A percentile compares a stretch with the other conserved stretches of the same genome.
phyloP scores from a whole-genome alignment of 1,139 yeast species.

The Geotrichum reessii region DNA sequence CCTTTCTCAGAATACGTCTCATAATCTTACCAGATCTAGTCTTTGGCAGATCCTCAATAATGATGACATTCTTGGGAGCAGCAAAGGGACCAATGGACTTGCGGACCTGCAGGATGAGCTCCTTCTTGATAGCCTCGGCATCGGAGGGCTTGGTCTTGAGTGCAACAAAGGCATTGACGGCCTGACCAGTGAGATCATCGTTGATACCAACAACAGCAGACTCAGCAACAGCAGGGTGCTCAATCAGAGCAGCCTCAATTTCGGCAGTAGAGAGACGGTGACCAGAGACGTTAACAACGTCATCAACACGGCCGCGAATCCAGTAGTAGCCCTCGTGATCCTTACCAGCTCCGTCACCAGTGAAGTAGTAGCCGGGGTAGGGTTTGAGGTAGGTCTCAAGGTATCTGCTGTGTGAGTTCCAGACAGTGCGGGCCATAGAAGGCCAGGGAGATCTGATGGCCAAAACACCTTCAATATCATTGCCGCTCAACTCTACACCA shows the following conservation, averaged over 20 bases:
- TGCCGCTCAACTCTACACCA: slow-evolving; percentile 71
- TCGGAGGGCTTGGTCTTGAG: slow-evolving; percentile 50
- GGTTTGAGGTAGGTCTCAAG: slow-evolving; percentile 85
- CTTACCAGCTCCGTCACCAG: slow-evolving; percentile 95
- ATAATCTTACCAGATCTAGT: slow-evolving; percentile 92
- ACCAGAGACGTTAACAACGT: slow-evolving; percentile 88
- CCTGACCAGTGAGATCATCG: slow-evolving; percentile 90
- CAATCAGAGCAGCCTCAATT: slow-evolving; percentile 78
- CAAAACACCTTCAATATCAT: slow-evolving; percentile 85
- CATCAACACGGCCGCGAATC: slow-evolving; percentile 94
- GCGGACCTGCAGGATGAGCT: slow-evolving; percentile 71
- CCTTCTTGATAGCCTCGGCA: slow-evolving; percentile 58
- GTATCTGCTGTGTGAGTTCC: slow-evolving; percentile 76
- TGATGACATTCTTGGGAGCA: slow-evolving; percentile 77
- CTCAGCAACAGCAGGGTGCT: slow-evolving; percentile 70
- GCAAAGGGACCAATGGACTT: slow-evolving; percentile 90
- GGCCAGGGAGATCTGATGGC: slow-evolving; percentile 86
- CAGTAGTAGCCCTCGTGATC: slow-evolving; percentile 91
- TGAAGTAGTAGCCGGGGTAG: slow-evolving; percentile 86
- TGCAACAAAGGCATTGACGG: slow-evolving; percentile 81
- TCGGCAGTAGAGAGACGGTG: slow-evolving; percentile 90
- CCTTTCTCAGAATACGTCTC: slow-evolving; percentile 89
- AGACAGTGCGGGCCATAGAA: slow-evolving; percentile 86
- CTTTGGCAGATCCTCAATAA: slow-evolving; percentile 82
- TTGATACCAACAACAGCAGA: slow-evolving; percentile 84